Evolutionary conservation across 768 basidiomycete genomes (phyloP), one percentile per base, ranked within the genome.

Genomic region (Mycena kentingensis): DNA sequence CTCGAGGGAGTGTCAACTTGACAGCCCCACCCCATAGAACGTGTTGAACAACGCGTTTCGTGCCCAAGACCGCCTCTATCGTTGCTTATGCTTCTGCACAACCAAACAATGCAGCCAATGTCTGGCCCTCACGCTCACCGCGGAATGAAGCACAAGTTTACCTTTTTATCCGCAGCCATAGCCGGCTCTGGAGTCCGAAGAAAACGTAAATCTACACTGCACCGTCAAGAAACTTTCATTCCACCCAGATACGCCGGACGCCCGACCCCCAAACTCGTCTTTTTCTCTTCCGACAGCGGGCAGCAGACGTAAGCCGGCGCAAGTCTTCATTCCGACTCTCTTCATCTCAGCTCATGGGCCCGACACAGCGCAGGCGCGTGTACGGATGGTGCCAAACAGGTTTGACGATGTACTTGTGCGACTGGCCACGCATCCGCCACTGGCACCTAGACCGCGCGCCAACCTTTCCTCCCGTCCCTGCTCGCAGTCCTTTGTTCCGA

Each of bases 151-250:
- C n/a, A 5, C 24, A n/a, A 7, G 41, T 26, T 42, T 42, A 42
- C 7, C 22, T 42, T 22, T 38, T 27, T 27, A 42, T 42, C 41
- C 41, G 24, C 24, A 24, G 24, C 24, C 41, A 42, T 24, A 27
- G 41, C 19, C 24, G 5, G 41, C 25, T 42, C 41, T 26, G 41
- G 41, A 42, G 24, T 24, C 24, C 25, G 41, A 6, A 42, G 41
- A 42, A 42, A 19, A 42, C 7, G 19, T 19, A 5, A 22, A n/a
- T 25, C 41, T 42, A 42, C 18, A 12, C 7, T 24, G 8, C 22
- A 22, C 41, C 41, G 12, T n/a, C 11, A 42, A 42, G 25, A 42
- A 24, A 42, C 41, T 42, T 26, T 42, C 41, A 42, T 42, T n/a
- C 37, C n/a, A n/a, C n/a, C n/a, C n/a, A n/a, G n/a, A n/a, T n/a